Base-by-base conservation (phyloP, 2,329 filamentous ascomycete species). In the Ascochyta viciae-villosae region DNA sequence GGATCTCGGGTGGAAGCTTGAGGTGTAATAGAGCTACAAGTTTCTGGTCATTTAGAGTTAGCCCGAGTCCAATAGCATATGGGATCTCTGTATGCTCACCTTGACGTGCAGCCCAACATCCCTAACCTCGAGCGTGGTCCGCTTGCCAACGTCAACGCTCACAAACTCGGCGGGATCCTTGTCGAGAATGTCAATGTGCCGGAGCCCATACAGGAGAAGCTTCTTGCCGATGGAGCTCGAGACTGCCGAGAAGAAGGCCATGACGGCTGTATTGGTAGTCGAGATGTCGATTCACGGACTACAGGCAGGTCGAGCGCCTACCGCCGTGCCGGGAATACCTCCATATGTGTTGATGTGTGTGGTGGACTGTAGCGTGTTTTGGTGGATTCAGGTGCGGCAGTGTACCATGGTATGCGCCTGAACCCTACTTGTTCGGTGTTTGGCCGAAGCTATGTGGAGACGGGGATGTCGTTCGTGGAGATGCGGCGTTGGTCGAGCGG, bases 111-210 rank as follows among this genome's bases (percentile, higher is more conserved):
- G 80, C 2, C 89, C 91, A 54, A 97, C 89, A 82, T 98, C 89
- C 65, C 89, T 87, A 65, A 97, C 88, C 75, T 96, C 93, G 40
- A 97, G 84, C 0, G 90, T 89, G 37, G 89, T 95, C 63, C 89
- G 88, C 74, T 89, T 88, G 31, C 95, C 95, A 77, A 91, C 85
- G 41, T 87, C 88, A 64, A 97, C 86, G 66, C 96, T 92, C 61
- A 98, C 92, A 59, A 95, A 83, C 70, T 97, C 90, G 64, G 97
- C 81, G 12, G 90, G 88, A 71, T 96, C 89, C 54, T 91, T 90
- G 70, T 98, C 95, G 57, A 99, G 85, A 51, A 97, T 83, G 66
- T 96, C 92, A 56, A 96, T 83, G 54, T 89, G 87, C 23, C 89
- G 89, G 38, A 99, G 81, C 45, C 89, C 91, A 80, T 95, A 96